Percentiles rank a stretch among this genome's conserved stretches.
phyloP scores from a whole-genome alignment of 2,329 filamentous ascomycete genomes.

The Trichoderma harzianum region DNA sequence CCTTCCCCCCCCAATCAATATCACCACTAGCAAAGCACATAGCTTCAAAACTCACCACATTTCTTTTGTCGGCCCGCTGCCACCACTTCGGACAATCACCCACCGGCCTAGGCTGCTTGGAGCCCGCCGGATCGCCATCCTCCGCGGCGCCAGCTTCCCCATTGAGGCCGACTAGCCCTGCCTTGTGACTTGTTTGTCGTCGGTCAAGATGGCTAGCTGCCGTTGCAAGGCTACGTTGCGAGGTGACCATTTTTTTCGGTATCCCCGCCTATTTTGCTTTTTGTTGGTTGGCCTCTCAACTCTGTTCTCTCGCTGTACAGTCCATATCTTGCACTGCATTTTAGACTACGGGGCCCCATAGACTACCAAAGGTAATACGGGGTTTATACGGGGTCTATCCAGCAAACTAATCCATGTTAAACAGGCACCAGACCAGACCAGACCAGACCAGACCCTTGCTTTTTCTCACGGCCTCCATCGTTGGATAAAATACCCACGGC shows the following conservation, averaged over 20 bases:
- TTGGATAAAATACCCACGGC: background rate
- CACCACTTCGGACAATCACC: conserved; percentile 1
- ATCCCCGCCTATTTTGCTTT: background rate
- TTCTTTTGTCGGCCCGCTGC: background rate
- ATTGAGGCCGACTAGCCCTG: background rate
- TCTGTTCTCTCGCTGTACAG: background rate
- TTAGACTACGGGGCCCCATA: background rate
- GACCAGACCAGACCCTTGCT: background rate
- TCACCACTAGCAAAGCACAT: background rate
- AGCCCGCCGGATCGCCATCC: conserved; percentile 5
- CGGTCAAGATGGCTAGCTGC: background rate
- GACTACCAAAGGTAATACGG: background rate
- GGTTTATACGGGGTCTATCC: background rate
- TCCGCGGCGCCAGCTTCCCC: background rate
- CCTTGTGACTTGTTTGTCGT: background rate
- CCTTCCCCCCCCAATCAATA: background rate
- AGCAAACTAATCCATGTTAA: background rate
- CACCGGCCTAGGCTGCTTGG: conserved; percentile 4
- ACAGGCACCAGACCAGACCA: background rate
- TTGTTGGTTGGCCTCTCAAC: background rate
- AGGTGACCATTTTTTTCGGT: conserved; percentile 3
- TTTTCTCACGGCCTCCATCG: background rate
- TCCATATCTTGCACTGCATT: background rate
- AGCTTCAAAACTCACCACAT: background rate
- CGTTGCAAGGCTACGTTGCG: background rate